Evolutionary conservation across 2,329 filamentous ascomycete species (phyloP), one percentile per base, ranked within the genome.

Genomic region (Talaromyces sp.): DNA sequence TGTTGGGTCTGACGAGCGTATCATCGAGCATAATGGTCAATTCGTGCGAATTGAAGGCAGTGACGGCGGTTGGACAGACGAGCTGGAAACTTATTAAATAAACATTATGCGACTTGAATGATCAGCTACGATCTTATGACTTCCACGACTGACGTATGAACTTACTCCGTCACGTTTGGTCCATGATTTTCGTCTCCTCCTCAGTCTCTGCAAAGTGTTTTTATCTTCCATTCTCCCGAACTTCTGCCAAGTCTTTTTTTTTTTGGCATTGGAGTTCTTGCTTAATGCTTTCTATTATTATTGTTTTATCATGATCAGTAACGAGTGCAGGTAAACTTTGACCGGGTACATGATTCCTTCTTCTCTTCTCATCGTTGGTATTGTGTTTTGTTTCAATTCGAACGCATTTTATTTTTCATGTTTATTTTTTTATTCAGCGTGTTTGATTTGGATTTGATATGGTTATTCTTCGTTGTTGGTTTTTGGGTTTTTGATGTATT

Each of bases 21-120:
- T 74, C 49, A 70, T 74, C 62, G 73, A 77, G 62, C 74, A 75
- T 57, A 77, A 77, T 57, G 73, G 75, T 30, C 77, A 78, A 44
- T 73, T 78, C 64, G 72, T 81, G 39, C 74, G 77, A 52, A 76
- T 80, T 27, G 77, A 77, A 61, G 81, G 80, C 60, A 83, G 81
- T 60, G 82, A 84, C 59, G 78, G 73, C 42, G 81, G 78, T 57
- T 84, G 82, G 82, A 82, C 81, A 5, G 81, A 84, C 65, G 81
- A 84, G 32, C 69, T 76, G 62, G 77, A 79, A 65, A 67, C 74
- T 27, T 79, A 78, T 63, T 79, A 62, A 65, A 28, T 47, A 22
- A 67, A 69, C 62, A 59, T 52, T 44, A 60, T 58, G 39, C 56
- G 28, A 59, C 61, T 30, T 44, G 53, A 58, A 51, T 42, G 57